A percentile compares a stretch with the other conserved stretches of the same genome.
Conservation (phyloP, 345 rosid species). For the Alliaria petiolata region DNA sequence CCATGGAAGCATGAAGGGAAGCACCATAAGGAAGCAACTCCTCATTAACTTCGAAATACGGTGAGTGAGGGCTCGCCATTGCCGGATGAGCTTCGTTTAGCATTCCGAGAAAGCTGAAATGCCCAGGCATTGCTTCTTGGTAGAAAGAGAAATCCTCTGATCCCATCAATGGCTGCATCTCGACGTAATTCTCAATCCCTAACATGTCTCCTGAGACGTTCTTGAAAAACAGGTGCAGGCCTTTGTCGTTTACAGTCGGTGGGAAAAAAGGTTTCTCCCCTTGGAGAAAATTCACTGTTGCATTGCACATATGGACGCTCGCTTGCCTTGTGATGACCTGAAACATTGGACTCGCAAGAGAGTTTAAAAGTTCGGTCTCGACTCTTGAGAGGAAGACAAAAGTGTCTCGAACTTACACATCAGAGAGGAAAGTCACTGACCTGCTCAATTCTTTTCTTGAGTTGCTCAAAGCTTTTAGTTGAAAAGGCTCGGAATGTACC, state of each 20-base stretch:
- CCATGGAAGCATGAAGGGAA: conserved; percentile 86
- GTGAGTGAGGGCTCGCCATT: conserved; percentile 49
- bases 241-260: conserved; percentile 57
- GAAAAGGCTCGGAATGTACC: conserved; percentile 90
- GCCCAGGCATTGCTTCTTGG: conserved; percentile 71
- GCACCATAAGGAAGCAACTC: conserved; percentile 80
- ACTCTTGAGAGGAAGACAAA: background rate
- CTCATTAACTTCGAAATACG: conserved; percentile 62
- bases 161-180: conserved; percentile 76
- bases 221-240: conserved; percentile 52
- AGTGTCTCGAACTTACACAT: background rate
- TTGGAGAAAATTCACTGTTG: conserved; percentile 49
- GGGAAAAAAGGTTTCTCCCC: conserved; percentile 56
- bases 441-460: conserved; percentile 74
- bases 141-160: conserved; percentile 89
- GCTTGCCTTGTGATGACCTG: conserved; percentile 90
- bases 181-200: conserved; percentile 46
- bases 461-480: conserved; percentile 47
- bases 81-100: conserved; percentile 38
- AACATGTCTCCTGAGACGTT: conserved; percentile 60
- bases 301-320: conserved; percentile 79
- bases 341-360: background rate
- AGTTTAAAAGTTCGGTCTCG: background rate
- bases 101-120: conserved; percentile 67
- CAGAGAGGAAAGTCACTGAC: conserved; percentile 29